Conservation (phyloP, 2,329 filamentous ascomycete species). For the Chrysosporium queenslandicum region DNA sequence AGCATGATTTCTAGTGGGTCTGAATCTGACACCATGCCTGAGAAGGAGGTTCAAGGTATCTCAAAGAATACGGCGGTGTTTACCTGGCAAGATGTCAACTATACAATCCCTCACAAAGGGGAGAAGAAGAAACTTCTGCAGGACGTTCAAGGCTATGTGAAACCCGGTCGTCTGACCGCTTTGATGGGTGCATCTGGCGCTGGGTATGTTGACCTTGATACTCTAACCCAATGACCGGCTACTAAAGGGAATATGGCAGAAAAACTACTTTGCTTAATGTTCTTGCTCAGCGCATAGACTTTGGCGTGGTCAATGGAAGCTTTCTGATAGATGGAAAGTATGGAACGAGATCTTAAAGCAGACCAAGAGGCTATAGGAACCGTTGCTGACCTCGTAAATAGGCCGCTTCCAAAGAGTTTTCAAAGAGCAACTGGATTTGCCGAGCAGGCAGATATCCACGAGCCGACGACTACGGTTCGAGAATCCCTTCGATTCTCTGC, state of each 20-base stretch:
- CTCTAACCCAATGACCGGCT: too few species aligned
- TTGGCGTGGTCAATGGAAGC: constrained; percentile 36
- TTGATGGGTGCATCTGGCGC: constrained; percentile 68
- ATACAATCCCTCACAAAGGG: constrained; percentile 45
- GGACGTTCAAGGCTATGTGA: constrained; percentile 60
- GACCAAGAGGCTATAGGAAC: background rate
- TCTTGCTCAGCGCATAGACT: constrained; percentile 38
- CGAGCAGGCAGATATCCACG: constrained; percentile 59
- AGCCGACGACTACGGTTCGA: constrained; percentile 55
- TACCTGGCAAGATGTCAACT: constrained; percentile 79
- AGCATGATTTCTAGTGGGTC: constrained; percentile 15
- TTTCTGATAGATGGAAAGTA: constrained; percentile 40
- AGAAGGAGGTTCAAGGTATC: constrained; percentile 39
- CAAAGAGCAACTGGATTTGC: constrained; percentile 47
- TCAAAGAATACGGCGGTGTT: constrained; percentile 60
- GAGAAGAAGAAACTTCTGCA: constrained; percentile 44
- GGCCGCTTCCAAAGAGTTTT: constrained; percentile 39
- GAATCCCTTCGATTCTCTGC: constrained; percentile 59
- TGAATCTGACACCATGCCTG: constrained; percentile 21
- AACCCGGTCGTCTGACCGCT: constrained; percentile 65
- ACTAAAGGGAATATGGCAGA: too few species aligned
- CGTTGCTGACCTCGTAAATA: constrained; percentile 13
- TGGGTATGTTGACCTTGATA: constrained; percentile 24
- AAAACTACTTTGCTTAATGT: constrained; percentile 43
- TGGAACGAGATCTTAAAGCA: constrained; percentile 8